These are phyloP conservation scores for Fusarium albosuccineum DNA, from an alignment of 2,329 filamentous ascomycete genomes.

Conservation along the genomic window DNA sequence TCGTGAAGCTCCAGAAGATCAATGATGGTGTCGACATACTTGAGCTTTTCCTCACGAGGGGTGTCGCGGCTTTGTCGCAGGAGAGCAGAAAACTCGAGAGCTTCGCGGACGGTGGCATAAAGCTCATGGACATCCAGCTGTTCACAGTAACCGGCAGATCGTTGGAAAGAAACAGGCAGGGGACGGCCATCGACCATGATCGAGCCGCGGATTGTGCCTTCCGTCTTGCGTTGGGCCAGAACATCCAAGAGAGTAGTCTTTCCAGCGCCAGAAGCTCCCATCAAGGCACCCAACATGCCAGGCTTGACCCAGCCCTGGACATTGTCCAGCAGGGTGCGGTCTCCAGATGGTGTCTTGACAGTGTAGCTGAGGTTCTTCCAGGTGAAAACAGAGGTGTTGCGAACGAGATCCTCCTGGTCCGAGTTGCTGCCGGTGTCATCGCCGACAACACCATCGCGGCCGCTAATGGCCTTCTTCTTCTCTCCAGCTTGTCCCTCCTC, in stretches of 20 bases:
- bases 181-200: constrained; percentile 82
- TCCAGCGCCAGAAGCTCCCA: constrained; percentile 85
- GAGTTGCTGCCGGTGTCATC: constrained; percentile 34
- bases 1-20: constrained; percentile 67
- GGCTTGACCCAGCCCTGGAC: constrained; percentile 89
- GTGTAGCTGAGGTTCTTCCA: constrained; percentile 81
- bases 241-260: constrained; percentile 90
- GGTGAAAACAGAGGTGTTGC: constrained; percentile 77
- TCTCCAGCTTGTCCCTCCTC: constrained; percentile 60
- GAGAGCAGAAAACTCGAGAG: constrained; percentile 79
- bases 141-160: constrained; percentile 84
- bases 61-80: constrained; percentile 77
- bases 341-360: constrained; percentile 70
- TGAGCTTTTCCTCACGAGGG: constrained; percentile 75
- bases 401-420: constrained; percentile 59
- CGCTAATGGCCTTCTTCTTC: constrained; percentile 30
- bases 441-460: constrained; percentile 25
- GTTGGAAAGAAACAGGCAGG: constrained; percentile 80
- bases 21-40: constrained; percentile 84
- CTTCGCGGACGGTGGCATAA: constrained; percentile 81
- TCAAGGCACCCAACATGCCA: constrained; percentile 81
- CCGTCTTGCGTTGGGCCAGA: constrained; percentile 82
- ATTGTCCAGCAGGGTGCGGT: constrained; percentile 80
- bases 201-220: constrained; percentile 80
- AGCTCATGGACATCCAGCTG: constrained; percentile 84